Base-by-base conservation (phyloP, 2,329 filamentous ascomycete species). In the Cladosporium sp. region DNA sequence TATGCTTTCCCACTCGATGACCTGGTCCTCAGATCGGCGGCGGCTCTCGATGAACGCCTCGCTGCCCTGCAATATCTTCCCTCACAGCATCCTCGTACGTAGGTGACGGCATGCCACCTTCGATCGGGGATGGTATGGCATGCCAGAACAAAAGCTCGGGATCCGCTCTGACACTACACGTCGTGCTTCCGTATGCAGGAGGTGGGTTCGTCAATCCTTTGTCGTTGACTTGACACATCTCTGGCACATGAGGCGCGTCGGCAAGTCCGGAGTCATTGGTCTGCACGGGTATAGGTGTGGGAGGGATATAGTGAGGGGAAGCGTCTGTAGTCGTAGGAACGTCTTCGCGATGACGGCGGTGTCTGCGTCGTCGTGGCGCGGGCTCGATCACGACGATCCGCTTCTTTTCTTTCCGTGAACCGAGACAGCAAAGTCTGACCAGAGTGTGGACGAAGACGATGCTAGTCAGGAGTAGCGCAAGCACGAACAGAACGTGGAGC, bases 131-230 rank as follows among this genome's bases (percentile, higher is more conserved):
- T 1, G 71, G 69, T 4, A 69, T 64, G 18, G 68, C 64, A 29
- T 71, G 88, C 92, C 92, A 96, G 75, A 91, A 92, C 29, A 96
- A 82, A 16, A 92, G 82, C 73, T 94, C 87, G 1, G 92, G 92
- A 72, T 96, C 90, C 35, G 93, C 89, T 57, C 91, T 85, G 86
- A 95, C 91, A 73, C 90, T 94, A 76, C 89, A 88, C 62, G 92
- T 84, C 91, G 92, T 96, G 0, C 92, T 80, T 0, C 93, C 93
- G 74, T 97, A 97, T 2, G 92, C 92, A 0, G 93, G 93, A 4
- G 93, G 93, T 10, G 88, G 86, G 26, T 60, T 62, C 7, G 58
- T 23, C 31, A 69, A 40, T 14, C 70, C 65, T 49, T 75, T 72
- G 49, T 73, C 71, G 66, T 68, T 73, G 26, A 67, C 64, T 28